These are phyloP conservation scores for Ulota crispa DNA, from an alignment of 225 moss, liverwort and hornwort genomes.

Conservation along the genomic window DNA sequence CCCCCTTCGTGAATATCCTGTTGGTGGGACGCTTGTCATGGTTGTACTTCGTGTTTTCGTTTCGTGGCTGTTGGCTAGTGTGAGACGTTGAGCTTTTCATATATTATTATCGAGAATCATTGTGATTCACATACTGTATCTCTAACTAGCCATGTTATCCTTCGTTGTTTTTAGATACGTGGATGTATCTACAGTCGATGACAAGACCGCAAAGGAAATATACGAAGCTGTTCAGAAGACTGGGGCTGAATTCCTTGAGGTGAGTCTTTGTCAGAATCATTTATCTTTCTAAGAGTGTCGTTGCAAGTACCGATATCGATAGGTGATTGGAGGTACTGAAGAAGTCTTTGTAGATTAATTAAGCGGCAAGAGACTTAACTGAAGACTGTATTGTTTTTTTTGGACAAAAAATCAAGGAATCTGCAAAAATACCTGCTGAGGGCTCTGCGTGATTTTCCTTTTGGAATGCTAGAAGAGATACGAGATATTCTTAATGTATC, in stretches of 20 bases:
- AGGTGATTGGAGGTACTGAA: neutral
- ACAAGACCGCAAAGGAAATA: constrained; percentile 70
- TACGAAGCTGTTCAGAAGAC: constrained; percentile 58
- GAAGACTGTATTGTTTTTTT: neutral
- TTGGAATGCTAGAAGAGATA: neutral
- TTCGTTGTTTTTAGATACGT: constrained; percentile 58
- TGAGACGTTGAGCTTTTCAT: neutral
- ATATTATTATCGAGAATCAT: neutral
- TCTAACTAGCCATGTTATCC: neutral
- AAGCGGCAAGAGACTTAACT: neutral
- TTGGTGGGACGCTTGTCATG: neutral
- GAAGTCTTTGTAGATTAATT: neutral
- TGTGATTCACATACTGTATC: neutral
- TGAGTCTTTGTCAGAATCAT: constrained; percentile 13
- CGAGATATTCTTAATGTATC: neutral
- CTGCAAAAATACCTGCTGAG: neutral
- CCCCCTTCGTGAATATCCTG: constrained; percentile 4
- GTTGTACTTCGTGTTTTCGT: neutral
- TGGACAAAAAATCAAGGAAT: neutral
- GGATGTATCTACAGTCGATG: constrained; percentile 86
- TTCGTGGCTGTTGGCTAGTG: constrained; percentile 5
- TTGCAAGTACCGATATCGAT: constrained; percentile 1
- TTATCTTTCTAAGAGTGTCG: neutral
- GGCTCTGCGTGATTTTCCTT: neutral
- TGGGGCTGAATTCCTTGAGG: constrained; percentile 89